Evolutionary conservation across 2,329 filamentous ascomycete genomes (phyloP), one percentile per base, ranked within the genome.

Genomic region (Scedosporium dehoogii): DNA sequence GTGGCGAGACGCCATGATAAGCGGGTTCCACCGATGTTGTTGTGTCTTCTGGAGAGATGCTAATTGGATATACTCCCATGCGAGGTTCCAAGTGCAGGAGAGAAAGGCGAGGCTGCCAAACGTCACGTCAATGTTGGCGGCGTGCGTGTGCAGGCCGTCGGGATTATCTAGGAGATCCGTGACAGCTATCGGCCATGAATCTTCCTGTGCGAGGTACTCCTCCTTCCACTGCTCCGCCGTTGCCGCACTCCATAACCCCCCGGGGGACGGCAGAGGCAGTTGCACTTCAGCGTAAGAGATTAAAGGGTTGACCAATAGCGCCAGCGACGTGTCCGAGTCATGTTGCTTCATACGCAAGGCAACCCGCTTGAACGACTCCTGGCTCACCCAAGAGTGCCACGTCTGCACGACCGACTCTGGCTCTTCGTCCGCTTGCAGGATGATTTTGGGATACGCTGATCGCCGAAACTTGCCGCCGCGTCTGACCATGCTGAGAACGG

Each of bases 381-480:
- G 76, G 56, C 83, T 77, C 14, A 83, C 78, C 88, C 88, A 91
- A 25, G 73, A 72, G 62, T 74, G 78, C 88, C 88, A 91, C 67
- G 89, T 90, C 3, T 76, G 73, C 63, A 88, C 81, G 0, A 91
- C 73, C 2, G 74, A 73, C n/a, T 81, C 71, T 1, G 82, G 84
- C 23, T 82, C 75, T 62, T 90, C 86, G 1, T 79, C 27, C 73
- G 74, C 41, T 68, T 71, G 1, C 69, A 71, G 16, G 4, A 60
- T 56, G 1, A 61, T 48, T 6, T 66, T 63, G 3, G 67, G 62
- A 25, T 69, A 72, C 0, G 64, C 63, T 1, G 66, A 68, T 10
- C 65, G 65, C 38, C 68, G 67, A 58, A 75, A 71, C 57, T 69
- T 71, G 4, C 72, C 71, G 18, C 69, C 69, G 0, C 73, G 69